Base-by-base conservation (phyloP, 2,329 filamentous ascomycete species). In the Fusarium ambrosium region DNA sequence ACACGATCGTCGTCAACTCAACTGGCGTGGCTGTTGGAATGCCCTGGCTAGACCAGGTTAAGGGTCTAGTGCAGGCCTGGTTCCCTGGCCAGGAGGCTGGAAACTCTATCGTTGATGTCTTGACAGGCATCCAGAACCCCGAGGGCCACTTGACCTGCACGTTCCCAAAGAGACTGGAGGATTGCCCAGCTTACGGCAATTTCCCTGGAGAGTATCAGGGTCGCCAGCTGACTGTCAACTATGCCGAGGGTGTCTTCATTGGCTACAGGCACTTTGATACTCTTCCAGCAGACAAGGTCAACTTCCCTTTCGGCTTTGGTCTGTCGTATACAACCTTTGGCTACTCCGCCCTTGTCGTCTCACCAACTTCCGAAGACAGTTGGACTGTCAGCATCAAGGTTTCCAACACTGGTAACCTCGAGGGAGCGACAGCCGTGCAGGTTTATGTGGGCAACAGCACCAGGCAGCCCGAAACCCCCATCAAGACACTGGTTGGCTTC, bases 201-300 rank as follows among this genome's bases (percentile, higher is more conserved):
- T 93, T 80, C 69, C 80, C 79, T 2, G 78, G 86, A 4, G 89
- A 92, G 78, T 48, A 48, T 48, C 69, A 20, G 9, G 56, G 75
- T 22, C 76, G 75, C 0, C 87, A 89, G 64, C 85, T 90, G 59
- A 86, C 89, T 71, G 89, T 91, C 3, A 82, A 91, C 2, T 93
- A 93, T 73, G 90, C 89, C 18, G 91, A 93, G 80, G 91, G 91
- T 55, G 86, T 93, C 56, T 92, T 91, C 78, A 86, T 93, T 36
- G 92, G 91, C 1, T 93, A 93, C 80, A 85, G 91, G 24, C 91
- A 89, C 82, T 93, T 92, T 76, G 91, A 93, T 77, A 90, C 89
- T 73, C 34, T 71, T 20, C 27, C 53, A 0, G 20, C 27, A 8
- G 51, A 62, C 37, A 69, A 65, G 41, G 69, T 71, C 39, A 71